Evolutionary conservation across 2,329 filamentous ascomycete genomes (phyloP).

Genomic region (Bipolaris oryzae): DNA sequence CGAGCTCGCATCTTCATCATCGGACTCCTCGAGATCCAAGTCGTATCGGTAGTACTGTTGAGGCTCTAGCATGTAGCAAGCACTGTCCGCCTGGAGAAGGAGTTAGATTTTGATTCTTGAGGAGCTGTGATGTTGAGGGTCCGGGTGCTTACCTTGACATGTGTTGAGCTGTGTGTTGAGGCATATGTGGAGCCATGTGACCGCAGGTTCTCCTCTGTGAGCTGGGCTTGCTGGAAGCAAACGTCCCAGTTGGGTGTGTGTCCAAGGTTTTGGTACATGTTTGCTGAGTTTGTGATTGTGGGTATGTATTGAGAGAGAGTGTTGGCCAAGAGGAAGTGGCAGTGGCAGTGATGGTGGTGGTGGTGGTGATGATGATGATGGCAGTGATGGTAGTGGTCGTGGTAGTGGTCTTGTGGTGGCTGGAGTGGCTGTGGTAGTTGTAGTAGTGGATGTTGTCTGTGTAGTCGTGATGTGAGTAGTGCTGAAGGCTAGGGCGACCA

Average conservation of each 20-base stretch:
- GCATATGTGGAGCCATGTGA: slow-evolving; percentile 33
- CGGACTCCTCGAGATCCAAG: slow-evolving; percentile 28
- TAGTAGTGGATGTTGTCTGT: slow-evolving; percentile 4
- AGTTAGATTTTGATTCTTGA: slow-evolving; percentile 10
- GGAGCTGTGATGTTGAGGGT: not conserved
- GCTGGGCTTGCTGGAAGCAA: slow-evolving; percentile 18
- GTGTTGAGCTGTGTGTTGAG: slow-evolving; percentile 32
- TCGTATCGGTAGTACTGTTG: slow-evolving; percentile 29
- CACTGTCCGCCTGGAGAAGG: slow-evolving; percentile 9
- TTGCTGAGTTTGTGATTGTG: slow-evolving; percentile 1
- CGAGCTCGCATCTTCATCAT: slow-evolving; percentile 29
- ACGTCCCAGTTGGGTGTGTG: slow-evolving; percentile 15
- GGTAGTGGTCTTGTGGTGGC: not conserved
- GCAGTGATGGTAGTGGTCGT: not conserved
- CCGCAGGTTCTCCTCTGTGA: slow-evolving; percentile 43
- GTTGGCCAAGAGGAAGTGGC: not conserved
- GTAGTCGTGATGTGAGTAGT: slow-evolving; percentile 1
- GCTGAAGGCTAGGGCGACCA: slow-evolving; percentile 12
- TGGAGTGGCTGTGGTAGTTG: not conserved
- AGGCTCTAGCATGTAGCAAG: slow-evolving; percentile 15
- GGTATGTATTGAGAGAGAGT: not conserved
- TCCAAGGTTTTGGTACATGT: slow-evolving; percentile 21
- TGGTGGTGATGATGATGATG: not conserved
- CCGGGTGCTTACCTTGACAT: slow-evolving; percentile 28
- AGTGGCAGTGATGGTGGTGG: not conserved